Evolutionary conservation across 768 basidiomycete species (phyloP).

Genomic region (Lyophyllum decastes): DNA sequence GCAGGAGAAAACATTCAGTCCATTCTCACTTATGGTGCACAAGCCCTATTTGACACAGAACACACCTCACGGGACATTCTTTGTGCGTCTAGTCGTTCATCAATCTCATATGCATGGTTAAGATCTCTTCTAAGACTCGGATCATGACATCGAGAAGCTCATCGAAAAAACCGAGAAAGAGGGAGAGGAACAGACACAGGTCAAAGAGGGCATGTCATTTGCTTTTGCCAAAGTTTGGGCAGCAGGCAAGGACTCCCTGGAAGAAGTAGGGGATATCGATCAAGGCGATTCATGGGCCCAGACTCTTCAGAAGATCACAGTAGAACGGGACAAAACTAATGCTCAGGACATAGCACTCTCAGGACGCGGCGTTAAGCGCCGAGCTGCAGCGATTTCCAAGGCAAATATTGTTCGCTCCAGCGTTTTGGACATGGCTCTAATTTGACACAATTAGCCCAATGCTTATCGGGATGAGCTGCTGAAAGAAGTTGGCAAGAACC

Average conservation of each 20-base stretch:
- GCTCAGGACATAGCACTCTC: slow-evolving; percentile 52
- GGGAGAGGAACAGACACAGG: slow-evolving; percentile 51
- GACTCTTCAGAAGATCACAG: slow-evolving; percentile 56
- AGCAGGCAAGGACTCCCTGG: slow-evolving; percentile 69
- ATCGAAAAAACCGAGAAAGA: slow-evolving; percentile 85
- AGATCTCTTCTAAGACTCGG: slow-evolving; percentile 54
- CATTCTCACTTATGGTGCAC: slow-evolving; percentile 87
- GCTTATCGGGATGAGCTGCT: slow-evolving; percentile 23
- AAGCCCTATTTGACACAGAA: slow-evolving; percentile 76
- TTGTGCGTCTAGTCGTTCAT: slow-evolving; percentile 45
- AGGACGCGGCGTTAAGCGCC: slow-evolving; percentile 76
- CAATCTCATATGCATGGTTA: not conserved
- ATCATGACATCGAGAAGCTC: slow-evolving; percentile 81
- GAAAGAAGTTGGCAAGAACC: slow-evolving; percentile 7
- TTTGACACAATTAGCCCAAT: slow-evolving; percentile 26
- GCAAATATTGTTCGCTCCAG: slow-evolving; percentile 16
- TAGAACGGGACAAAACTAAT: slow-evolving; percentile 42
- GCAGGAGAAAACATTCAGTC: slow-evolving; percentile 81
- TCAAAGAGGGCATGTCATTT: slow-evolving; percentile 62
- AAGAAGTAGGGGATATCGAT: slow-evolving; percentile 66
- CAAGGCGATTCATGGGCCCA: slow-evolving; percentile 82
- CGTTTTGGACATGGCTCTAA: not conserved
- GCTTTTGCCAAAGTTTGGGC: slow-evolving; percentile 94
- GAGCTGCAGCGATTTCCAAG: slow-evolving; percentile 65
- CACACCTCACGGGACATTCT: slow-evolving; percentile 63